phyloP scores from a whole-genome alignment of 345 rosid genomes.

The Mangifera indica region DNA sequence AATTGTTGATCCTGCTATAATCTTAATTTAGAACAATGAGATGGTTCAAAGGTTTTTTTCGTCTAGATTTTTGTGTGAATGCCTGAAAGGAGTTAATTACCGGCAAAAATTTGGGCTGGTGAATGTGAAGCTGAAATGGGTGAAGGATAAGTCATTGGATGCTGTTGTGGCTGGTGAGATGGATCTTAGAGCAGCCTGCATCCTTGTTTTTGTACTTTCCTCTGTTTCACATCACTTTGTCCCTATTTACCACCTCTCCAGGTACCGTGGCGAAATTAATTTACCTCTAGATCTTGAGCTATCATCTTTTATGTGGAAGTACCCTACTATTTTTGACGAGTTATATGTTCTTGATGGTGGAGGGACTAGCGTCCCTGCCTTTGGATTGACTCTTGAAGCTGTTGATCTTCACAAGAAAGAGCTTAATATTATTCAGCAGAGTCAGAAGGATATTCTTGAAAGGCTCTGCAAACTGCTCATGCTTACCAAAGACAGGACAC shows the following conservation, averaged over 20 bases:
- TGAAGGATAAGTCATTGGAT: conserved; percentile 67
- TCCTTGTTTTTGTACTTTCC: conserved; percentile 55
- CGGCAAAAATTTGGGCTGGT: conserved; percentile 58
- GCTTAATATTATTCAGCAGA: conserved; percentile 26
- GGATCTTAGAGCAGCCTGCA: conserved; percentile 60
- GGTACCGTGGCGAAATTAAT: conserved; percentile 63
- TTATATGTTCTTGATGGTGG: conserved; percentile 55
- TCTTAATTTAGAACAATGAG: conserved; percentile 7
- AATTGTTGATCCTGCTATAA: neutral
- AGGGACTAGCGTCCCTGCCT: conserved; percentile 75
- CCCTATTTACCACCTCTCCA: conserved; percentile 51
- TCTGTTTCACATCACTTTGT: conserved; percentile 32
- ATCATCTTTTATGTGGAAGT: conserved; percentile 61
- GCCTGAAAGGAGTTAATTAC: conserved; percentile 37
- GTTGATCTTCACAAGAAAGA: conserved; percentile 42
- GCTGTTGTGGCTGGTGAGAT: conserved; percentile 51
- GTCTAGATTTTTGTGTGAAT: conserved; percentile 28
- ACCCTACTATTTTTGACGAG: conserved; percentile 61
- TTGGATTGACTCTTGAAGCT: conserved; percentile 60
- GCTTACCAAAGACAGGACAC: conserved; percentile 59
- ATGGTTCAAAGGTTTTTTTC: conserved; percentile 40
- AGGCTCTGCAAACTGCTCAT: conserved; percentile 72
- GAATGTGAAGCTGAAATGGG: conserved; percentile 86
- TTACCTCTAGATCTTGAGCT: conserved; percentile 64
- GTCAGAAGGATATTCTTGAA: conserved; percentile 34